phyloP scores from a whole-genome alignment of 169 alveolate genomes.

The Amoebophrya sp. region DNA sequence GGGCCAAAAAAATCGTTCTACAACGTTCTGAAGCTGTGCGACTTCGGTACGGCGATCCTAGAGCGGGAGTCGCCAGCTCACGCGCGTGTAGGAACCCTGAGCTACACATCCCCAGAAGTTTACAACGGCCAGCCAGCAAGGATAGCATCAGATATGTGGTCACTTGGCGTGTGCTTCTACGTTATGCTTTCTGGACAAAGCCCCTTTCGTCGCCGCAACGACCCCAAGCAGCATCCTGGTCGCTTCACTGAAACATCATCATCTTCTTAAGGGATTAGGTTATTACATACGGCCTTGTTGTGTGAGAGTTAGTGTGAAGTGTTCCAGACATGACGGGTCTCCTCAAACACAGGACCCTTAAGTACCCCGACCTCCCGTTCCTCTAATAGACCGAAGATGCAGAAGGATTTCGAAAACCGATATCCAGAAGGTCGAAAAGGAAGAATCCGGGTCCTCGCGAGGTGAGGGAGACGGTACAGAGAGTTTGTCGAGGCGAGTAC shows the following conservation, averaged over 20 bases:
- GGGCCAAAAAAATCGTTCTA: no score
- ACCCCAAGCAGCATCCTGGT: no score
- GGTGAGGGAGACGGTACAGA: not conserved
- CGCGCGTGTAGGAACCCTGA: not conserved
- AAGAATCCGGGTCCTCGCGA: not conserved
- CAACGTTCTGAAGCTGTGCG: slow-evolving; percentile 9
- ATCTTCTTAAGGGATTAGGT: no score
- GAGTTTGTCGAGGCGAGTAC: not conserved
- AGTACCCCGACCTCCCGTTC: no score
- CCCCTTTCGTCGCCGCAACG: not conserved
- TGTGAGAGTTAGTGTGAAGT: no score
- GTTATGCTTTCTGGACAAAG: not conserved
- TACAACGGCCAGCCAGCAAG: not conserved
- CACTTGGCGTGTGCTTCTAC: not conserved
- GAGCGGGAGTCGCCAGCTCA: not conserved
- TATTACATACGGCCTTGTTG: no score
- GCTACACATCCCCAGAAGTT: not conserved
- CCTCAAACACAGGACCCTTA: no score
- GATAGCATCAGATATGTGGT: not conserved
- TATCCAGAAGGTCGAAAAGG: no score
- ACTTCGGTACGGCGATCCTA: not conserved
- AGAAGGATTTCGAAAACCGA: no score
- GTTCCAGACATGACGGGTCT: no score
- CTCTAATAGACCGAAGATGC: no score
- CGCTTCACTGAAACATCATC: no score